phyloP scores from a whole-genome alignment of 192 early-diverging fungal genomes.

The Coemansia interrupta region DNA sequence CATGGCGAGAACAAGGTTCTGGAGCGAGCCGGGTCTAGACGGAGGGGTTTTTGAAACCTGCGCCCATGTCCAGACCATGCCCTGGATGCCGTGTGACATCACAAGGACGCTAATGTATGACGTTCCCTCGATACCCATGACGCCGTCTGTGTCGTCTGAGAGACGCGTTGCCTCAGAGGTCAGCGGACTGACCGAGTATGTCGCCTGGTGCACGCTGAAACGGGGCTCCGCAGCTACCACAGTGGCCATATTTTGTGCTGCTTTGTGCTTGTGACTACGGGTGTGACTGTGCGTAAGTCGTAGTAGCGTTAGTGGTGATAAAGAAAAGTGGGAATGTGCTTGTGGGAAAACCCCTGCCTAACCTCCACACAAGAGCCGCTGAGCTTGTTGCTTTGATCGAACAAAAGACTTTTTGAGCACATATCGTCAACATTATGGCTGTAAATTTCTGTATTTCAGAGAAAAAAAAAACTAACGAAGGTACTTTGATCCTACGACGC shows the following conservation, averaged over 20 bases:
- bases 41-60: slow-evolving; percentile 20
- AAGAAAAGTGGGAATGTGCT: no score
- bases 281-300: not conserved
- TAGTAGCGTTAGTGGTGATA: no score
- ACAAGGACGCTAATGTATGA: slow-evolving; percentile 36
- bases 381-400: no score
- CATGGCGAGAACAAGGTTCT: slow-evolving; percentile 41
- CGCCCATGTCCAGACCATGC: slow-evolving; percentile 52
- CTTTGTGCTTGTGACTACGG: not conserved
- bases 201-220: slow-evolving; percentile 27
- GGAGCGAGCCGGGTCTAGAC: slow-evolving; percentile 12
- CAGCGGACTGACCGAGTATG: slow-evolving; percentile 32
- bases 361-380: no score
- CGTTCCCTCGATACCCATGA: slow-evolving; percentile 13
- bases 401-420: no score
- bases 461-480: slow-evolving; percentile 5
- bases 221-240: slow-evolving; percentile 31
- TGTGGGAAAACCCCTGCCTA: no score
- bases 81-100: slow-evolving; percentile 21
- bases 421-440: no score
- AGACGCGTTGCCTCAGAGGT: slow-evolving; percentile 16
- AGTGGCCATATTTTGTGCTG: not conserved
- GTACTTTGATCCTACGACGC: slow-evolving; percentile 21
- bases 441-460: no score
- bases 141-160: not conserved